Base-by-base conservation (phyloP, 2,329 filamentous ascomycete species). In the Eurotiales sp. region DNA sequence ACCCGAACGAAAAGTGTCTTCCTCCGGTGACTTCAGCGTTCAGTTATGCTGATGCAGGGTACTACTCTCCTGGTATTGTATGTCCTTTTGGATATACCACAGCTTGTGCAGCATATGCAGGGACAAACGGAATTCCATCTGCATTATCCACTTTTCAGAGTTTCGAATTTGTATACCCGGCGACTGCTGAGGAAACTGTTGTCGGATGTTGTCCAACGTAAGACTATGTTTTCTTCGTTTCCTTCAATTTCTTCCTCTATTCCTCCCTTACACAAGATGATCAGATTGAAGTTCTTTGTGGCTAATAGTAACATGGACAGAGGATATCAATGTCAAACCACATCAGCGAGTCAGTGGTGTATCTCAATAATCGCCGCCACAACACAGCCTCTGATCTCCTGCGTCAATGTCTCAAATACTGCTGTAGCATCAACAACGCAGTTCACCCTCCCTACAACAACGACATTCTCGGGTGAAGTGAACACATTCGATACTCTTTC, bases 201-300 rank as follows among this genome's bases (percentile, higher is more conserved):
- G 37, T 41, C 12, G 46, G 46, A 41, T 48, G 46, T 23, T 48
- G 46, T 48, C 46, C 46, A 5, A 41, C 34, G 46, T 48, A 48
- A 3, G 45, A n/a, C n/a, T n/a, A n/a, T n/a, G n/a, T n/a, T n/a
- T n/a, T n/a, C n/a, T n/a, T n/a, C n/a, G n/a, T n/a, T n/a, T n/a
- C n/a, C n/a, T n/a, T n/a, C n/a, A n/a, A n/a, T n/a, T n/a, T 27
- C 17, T 36, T n/a, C 22, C 44, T 14, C n/a, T 7, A n/a, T 46
- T 15, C 29, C 29, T 32, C 11, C 19, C 25, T 8, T 15, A 12
- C 22, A n/a, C 17, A 21, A 30, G 17, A 23, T 8, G 7, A 1
- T n/a, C 19, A 1, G 25, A 10, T 27, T 5, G 5, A 15, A 30
- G 21, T 8, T 12, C n/a, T 22, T 47, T 32, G n/a, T 17, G 25